phyloP scores from a whole-genome alignment of 345 rosid species.

The Camelina laxa region DNA sequence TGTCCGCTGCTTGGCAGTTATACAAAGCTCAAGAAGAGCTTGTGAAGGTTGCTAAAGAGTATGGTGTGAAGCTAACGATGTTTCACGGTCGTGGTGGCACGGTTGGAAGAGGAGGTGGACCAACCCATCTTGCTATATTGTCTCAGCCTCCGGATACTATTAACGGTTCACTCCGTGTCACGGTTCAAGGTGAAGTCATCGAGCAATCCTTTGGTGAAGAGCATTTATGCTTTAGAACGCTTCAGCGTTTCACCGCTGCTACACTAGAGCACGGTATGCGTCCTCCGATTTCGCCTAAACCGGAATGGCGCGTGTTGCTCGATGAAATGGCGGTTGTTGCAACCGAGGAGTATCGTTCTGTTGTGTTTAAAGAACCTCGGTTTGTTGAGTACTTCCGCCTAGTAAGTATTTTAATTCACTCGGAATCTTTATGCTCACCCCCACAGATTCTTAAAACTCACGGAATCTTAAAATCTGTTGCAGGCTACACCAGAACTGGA shows the following conservation, averaged over 20 bases:
- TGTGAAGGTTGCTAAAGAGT: slow-evolving; percentile 85
- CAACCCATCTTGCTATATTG: slow-evolving; percentile 97
- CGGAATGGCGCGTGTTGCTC: slow-evolving; percentile 90
- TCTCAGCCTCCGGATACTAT: slow-evolving; percentile 99
- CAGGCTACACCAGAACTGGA: slow-evolving; percentile 99
- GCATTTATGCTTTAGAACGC: slow-evolving; percentile 92
- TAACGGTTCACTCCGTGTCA: slow-evolving; percentile 91
- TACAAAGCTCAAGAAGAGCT: slow-evolving; percentile 99
- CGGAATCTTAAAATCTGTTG: background rate
- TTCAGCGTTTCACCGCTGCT: slow-evolving; percentile 95
- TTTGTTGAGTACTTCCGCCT: slow-evolving; percentile 98
- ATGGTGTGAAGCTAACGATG: slow-evolving; percentile 90
- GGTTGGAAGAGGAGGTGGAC: slow-evolving; percentile 99
- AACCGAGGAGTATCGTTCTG: slow-evolving; percentile 84
- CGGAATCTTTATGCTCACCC: slow-evolving; percentile 1
- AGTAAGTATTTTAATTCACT: slow-evolving; percentile 51
- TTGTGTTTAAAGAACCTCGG: slow-evolving; percentile 90
- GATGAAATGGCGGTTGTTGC: slow-evolving; percentile 95
- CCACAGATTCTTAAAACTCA: slow-evolving; percentile 20
- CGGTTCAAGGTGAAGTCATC: slow-evolving; percentile 98
- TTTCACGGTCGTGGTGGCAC: slow-evolving; percentile 99
- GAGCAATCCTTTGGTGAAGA: slow-evolving; percentile 97
- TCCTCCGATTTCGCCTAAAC: slow-evolving; percentile 91
- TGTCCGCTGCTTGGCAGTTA: slow-evolving; percentile 97
- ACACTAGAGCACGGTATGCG: slow-evolving; percentile 97